Evolutionary conservation across 1,139 yeast genomes (phyloP), one percentile per base, ranked within the genome.

Genomic region (Diutina siamensis): DNA sequence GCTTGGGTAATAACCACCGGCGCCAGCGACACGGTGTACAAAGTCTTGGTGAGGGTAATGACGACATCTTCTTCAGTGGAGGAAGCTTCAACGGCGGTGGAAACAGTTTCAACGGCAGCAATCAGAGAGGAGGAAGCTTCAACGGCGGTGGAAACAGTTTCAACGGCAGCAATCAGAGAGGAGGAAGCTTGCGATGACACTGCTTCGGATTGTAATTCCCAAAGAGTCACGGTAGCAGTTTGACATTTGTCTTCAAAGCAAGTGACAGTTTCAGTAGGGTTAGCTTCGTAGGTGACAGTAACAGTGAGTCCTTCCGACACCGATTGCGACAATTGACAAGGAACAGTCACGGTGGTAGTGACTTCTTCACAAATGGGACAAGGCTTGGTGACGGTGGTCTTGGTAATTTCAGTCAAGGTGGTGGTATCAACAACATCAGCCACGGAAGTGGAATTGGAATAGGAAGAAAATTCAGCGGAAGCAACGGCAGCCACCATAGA

Each of bases 331-430:
- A 31, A n/a, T 31, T 31, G 34, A n/a, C 40, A 35, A n/a, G 40
- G 40, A 7, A 35, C 28, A 9, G 22, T 22, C 1, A 35, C 20
- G 10, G 28, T 35, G 18, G 25, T 35, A 27, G 40, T 35, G 18
- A 2, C 22, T 21, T 20, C 40, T 20, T 35, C 40, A 35, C 40
- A 35, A 2, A 35, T 27, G 40, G 40, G 40, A 35, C 40, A 35
- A 13, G 22, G 27, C 28, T 21, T 20, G 19, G 25, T 19, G 18
- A 35, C 15, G 40, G 40, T 35, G 13, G 40, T 35, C 10, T 21
- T 35, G 28, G 40, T 35, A n/a, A 21, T 21, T 2, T 27, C 9
- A 21, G 40, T 35, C 17, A 35, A 7, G 13, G 15, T n/a, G 34
- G 34, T 31, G 34, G 34, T 31, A 12, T 31, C 34, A 25, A 25